Evolutionary conservation across 768 basidiomycete genomes (phyloP).

Genomic region (Trametes cingulata): DNA sequence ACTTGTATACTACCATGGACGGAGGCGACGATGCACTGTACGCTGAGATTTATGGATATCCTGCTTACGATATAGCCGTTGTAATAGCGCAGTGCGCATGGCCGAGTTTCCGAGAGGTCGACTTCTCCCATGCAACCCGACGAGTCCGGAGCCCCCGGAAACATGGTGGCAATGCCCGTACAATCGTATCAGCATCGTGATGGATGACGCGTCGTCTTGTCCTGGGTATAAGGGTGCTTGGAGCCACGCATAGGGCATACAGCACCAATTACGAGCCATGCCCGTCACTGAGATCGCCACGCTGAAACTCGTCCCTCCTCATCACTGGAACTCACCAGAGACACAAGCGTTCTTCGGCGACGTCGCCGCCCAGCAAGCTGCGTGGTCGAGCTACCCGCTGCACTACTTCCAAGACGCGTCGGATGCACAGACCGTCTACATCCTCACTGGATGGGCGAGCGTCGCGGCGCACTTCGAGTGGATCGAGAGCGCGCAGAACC

Average conservation of each 20-base stretch:
- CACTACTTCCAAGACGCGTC: slow-evolving; percentile 38
- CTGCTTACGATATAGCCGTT: background rate
- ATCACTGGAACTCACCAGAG: slow-evolving; percentile 32
- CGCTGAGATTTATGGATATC: background rate
- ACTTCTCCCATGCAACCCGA: background rate
- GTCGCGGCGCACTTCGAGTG: slow-evolving; percentile 43
- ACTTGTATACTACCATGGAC: background rate
- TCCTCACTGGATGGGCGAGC: slow-evolving; percentile 48
- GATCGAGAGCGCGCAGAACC: slow-evolving; percentile 43
- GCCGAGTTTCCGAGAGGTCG: too few relatives aligned
- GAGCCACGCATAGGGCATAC: background rate
- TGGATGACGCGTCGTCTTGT: slow-evolving; percentile 7
- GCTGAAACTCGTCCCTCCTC: slow-evolving; percentile 36
- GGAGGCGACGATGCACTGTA: background rate
- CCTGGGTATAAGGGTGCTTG: background rate
- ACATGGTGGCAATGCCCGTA: background rate
- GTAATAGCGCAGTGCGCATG: background rate
- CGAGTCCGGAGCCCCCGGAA: background rate
- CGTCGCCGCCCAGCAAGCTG: slow-evolving; percentile 39
- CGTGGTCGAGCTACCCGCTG: slow-evolving; percentile 44
- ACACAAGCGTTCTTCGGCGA: slow-evolving; percentile 34
- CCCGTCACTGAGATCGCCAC: slow-evolving; percentile 46
- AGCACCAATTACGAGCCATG: slow-evolving; percentile 31
- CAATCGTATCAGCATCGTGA: background rate
- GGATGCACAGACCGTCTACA: slow-evolving; percentile 32